Base-by-base conservation (phyloP, 331 rosid genomes). In the Quercus lobata region DNA sequence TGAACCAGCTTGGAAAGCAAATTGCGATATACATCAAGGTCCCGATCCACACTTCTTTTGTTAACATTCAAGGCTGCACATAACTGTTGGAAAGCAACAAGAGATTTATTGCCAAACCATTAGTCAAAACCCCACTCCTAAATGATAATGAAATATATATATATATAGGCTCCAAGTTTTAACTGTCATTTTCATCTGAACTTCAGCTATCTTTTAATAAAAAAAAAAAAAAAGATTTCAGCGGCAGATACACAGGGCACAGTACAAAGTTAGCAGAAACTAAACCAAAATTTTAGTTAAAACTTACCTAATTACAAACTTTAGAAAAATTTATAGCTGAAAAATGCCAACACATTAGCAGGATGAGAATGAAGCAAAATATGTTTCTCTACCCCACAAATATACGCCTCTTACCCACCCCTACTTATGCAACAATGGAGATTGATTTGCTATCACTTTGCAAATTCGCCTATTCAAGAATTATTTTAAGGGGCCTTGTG, bases 1-100 rank as follows among this genome's bases (percentile, higher is more conserved):
- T 95, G 97, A 83, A 93, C 99, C 89, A 95, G 80, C 84, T 93
- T 95, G 69, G 98, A 90, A 72, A 95, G 97, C 75, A 93, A 92
- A 84, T 85, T 93, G 71, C 96, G 94, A 74, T 94, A 94, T 78
- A 92, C 92, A 70, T 92, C 98, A 84, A 94, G 94, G 87, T 94
- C 97, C 66, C 93, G 88, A 84, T 94, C 98, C 73, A 92, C 97
- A 79, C 92, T 85, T 84, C 77, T 89, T 79, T 94, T 92, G 84
- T 92, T 46, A 52, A 94, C 76, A 79, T 85, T 94, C 73, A 92
- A 86, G 75, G 93, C 88, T 2, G 87, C 87, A 79, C 97, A 91
- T 74, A 94, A 91, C 97, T 94, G 90, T 85, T 68, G 61, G 29
- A 73, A 74, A 76, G 79, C 72, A 83, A 72, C 75, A 73, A 81